phyloP scores from a whole-genome alignment of 176 grass and related monocot species.

The Tillandsia leiboldiana region DNA sequence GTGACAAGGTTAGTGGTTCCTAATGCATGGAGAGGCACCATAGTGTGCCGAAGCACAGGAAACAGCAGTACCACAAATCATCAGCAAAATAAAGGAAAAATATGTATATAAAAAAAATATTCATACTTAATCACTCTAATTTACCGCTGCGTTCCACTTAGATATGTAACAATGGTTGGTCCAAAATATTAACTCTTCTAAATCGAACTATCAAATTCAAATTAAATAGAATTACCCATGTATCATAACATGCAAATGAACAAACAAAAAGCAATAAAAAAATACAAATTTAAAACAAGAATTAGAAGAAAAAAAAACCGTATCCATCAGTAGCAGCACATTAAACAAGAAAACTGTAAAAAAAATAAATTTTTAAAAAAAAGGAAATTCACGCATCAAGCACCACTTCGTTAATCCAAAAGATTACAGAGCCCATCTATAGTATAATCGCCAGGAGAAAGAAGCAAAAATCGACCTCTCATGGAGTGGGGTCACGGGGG shows the following conservation, averaged over 20 bases:
- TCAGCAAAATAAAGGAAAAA: neutral
- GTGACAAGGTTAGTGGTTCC: neutral
- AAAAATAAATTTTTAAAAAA: neutral
- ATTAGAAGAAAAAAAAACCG: too few species aligned
- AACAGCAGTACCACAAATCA: neutral
- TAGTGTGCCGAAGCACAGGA: neutral
- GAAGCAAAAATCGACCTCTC: constrained; percentile 38
- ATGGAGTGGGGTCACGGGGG: constrained; percentile 62
- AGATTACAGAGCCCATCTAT: neutral
- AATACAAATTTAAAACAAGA: too few species aligned
- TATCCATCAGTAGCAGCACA: too few species aligned
- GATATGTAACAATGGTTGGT: too few species aligned
- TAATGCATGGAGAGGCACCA: neutral
- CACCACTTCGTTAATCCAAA: neutral
- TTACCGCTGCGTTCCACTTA: too few species aligned
- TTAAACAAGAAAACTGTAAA: neutral
- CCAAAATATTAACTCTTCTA: too few species aligned
- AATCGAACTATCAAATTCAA: too few species aligned
- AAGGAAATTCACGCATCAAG: neutral
- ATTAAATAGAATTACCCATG: too few species aligned
- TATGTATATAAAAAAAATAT: too few species aligned
- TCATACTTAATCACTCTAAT: too few species aligned
- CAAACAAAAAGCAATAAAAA: too few species aligned
- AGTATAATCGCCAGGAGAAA: neutral
- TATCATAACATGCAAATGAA: too few species aligned